A percentile compares a stretch with the other conserved stretches of the same genome.
Evolutionary conservation across 805 yeast species (phyloP).

Genomic region (Teunomyces panamensis): DNA sequence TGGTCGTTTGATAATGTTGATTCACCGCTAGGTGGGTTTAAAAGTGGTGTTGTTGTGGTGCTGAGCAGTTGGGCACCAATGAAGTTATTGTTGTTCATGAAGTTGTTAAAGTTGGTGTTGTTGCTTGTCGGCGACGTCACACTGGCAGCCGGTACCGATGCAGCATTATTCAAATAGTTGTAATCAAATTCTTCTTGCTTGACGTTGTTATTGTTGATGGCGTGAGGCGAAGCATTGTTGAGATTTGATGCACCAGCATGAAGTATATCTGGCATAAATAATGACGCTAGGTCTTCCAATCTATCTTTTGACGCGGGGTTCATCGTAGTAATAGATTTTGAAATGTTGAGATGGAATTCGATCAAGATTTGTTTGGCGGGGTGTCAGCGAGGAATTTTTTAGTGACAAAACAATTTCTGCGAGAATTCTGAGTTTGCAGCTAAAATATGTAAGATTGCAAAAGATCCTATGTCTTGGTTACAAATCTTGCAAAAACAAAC

Average conservation of each 20-base stretch:
- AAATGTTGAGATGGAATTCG: background rate
- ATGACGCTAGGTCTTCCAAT: slow-evolving; percentile 40
- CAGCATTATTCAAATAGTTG: background rate
- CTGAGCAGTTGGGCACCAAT: slow-evolving; percentile 6
- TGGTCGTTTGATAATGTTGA: background rate
- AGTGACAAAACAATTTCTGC: background rate
- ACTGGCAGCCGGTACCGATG: background rate
- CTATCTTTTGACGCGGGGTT: slow-evolving; percentile 5
- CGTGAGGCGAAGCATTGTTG: slow-evolving; percentile 4
- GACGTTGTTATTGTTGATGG: slow-evolving; percentile 4
- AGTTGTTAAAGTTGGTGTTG: slow-evolving; percentile 17
- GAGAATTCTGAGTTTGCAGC: slow-evolving; percentile 1
- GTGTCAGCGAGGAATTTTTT: slow-evolving; percentile 4
- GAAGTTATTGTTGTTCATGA: slow-evolving; percentile 19
- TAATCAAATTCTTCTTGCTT: slow-evolving; percentile 14
- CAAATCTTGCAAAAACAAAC: background rate
- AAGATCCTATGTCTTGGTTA: too few relatives aligned
- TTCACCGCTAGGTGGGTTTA: background rate
- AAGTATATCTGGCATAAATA: slow-evolving; percentile 40
- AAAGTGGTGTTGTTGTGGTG: background rate
- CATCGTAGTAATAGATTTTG: background rate
- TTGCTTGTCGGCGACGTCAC: slow-evolving; percentile 1
- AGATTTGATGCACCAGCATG: slow-evolving; percentile 18
- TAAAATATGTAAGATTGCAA: background rate
- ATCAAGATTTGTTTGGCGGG: slow-evolving; percentile 1